Percentiles rank a stretch among this genome's conserved stretches.
These are phyloP conservation scores for Penicillium sp. DNA, from an alignment of 2,329 filamentous ascomycete species.

Conservation along the genomic window DNA sequence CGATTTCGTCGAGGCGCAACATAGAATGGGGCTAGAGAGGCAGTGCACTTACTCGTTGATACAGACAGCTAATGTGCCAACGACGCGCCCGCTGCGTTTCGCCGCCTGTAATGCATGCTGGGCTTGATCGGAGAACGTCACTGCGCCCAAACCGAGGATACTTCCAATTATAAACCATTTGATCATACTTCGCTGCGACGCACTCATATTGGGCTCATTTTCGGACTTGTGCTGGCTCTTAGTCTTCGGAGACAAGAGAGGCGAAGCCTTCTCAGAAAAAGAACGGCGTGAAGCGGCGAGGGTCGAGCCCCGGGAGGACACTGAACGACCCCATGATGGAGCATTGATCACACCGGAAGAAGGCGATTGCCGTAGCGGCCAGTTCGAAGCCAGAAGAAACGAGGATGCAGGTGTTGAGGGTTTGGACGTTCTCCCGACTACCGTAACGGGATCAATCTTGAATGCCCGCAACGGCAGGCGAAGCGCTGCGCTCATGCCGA, in stretches of 20 bases:
- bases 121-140: slow-evolving; percentile 62
- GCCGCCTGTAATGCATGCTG: slow-evolving; percentile 72
- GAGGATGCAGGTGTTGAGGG: slow-evolving; percentile 11
- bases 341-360: not conserved
- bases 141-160: slow-evolving; percentile 40
- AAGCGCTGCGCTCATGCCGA: slow-evolving; percentile 35
- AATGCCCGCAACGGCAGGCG: slow-evolving; percentile 33
- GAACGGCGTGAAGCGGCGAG: slow-evolving; percentile 2
- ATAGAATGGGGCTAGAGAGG: not conserved
- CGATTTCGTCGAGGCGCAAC: not conserved
- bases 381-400: slow-evolving; percentile 2
- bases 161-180: slow-evolving; percentile 35
- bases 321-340: not conserved
- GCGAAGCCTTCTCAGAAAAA: slow-evolving; percentile 19
- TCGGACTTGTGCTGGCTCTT: not conserved
- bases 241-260: slow-evolving; percentile 11
- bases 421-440: slow-evolving; percentile 23
- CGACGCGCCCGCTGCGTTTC: slow-evolving; percentile 76
- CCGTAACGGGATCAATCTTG: slow-evolving; percentile 27
- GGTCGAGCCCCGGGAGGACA: not conserved
- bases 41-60: slow-evolving; percentile 77
- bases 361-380: not conserved
- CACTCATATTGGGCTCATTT: not conserved
- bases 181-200: slow-evolving; percentile 24
- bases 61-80: slow-evolving; percentile 69